Evolutionary conservation across 2,329 filamentous ascomycete species (phyloP).

Genomic region (Neocucurbitaria cava): DNA sequence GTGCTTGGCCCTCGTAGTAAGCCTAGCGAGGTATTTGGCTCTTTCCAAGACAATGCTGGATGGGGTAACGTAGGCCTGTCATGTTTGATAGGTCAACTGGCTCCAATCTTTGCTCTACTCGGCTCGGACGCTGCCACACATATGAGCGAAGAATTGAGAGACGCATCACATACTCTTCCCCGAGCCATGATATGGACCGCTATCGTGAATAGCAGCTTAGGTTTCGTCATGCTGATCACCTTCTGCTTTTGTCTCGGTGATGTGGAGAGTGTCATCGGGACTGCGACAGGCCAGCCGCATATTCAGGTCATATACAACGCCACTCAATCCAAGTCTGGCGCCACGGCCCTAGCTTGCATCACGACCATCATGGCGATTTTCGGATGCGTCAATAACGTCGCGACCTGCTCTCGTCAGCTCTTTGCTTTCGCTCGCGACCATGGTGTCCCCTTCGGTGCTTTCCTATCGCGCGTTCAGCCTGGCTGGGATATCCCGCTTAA

Average conservation of each 20-base stretch:
- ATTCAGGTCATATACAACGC: slow-evolving; percentile 37
- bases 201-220: slow-evolving; percentile 47
- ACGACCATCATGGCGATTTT: slow-evolving; percentile 37
- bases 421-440: slow-evolving; percentile 45
- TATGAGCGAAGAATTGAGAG: slow-evolving; percentile 43
- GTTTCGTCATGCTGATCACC: slow-evolving; percentile 48
- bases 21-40: slow-evolving; percentile 30
- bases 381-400: slow-evolving; percentile 31
- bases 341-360: slow-evolving; percentile 32
- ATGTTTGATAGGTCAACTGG: slow-evolving; percentile 29
- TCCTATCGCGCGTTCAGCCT: slow-evolving; percentile 22
- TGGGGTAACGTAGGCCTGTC: slow-evolving; percentile 36
- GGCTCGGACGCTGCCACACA: slow-evolving; percentile 41
- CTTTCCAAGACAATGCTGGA: slow-evolving; percentile 35
- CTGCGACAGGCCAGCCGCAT: slow-evolving; percentile 27
- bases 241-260: slow-evolving; percentile 36
- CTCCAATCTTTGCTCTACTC: slow-evolving; percentile 29
- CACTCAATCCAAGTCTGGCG: slow-evolving; percentile 25
- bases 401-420: slow-evolving; percentile 42
- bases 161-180: slow-evolving; percentile 46
- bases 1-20: slow-evolving; percentile 31
- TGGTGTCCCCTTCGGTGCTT: slow-evolving; percentile 19
- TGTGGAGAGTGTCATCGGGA: slow-evolving; percentile 17
- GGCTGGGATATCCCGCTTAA: slow-evolving; percentile 50
- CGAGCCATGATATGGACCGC: slow-evolving; percentile 52